Base-by-base conservation (phyloP, 805 yeast genomes). In the Ogataea kodamae region DNA sequence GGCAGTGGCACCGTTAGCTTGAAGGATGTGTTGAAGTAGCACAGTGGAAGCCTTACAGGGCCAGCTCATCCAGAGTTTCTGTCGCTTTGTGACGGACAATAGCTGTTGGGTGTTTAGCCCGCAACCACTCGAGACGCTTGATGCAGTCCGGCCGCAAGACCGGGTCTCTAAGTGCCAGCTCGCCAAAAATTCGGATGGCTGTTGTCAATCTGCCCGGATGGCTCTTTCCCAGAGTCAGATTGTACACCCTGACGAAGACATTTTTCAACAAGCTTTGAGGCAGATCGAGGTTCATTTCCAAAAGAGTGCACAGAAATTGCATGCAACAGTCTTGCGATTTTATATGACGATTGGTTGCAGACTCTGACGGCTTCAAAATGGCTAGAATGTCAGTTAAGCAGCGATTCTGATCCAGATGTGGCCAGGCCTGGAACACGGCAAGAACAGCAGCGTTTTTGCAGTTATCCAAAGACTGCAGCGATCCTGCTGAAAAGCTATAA, bases 1-100 rank as follows among this genome's bases (percentile, higher is more conserved):
- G 95, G 95, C 2, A 51, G 81, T 13, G 92, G 80, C 1, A 75
- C 78, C 49, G 68, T 84, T 24, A 77, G 67, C 42, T 61, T 85
- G 50, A 80, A 81, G 54, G 89, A 84, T 39, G 76, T 76, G 8
- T 57, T 78, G 30, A 20, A 29, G 46, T 18, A 20, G 35, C 13
- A 39, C n/a, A n/a, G n/a, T n/a, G n/a, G n/a, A n/a, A n/a, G n/a
- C n/a, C n/a, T n/a, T n/a, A n/a, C n/a, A n/a, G n/a, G n/a, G n/a
- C 39, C 10, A 50, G 38, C 27, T 54, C 59, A 25, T 33, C 14
- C 18, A 55, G 28, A 0, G 46, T 55, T 17, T 52, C 50, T 5
- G 17, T 10, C 0, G 59, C 59, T 7, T 32, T 19, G 3, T 12
- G 16, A 6, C 47, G 37, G 9, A 50, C 40, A 22, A 28, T 48